These are phyloP conservation scores for Fraxinus floribunda DNA, from an alignment of 305 asterid species.

Conservation along the genomic window DNA sequence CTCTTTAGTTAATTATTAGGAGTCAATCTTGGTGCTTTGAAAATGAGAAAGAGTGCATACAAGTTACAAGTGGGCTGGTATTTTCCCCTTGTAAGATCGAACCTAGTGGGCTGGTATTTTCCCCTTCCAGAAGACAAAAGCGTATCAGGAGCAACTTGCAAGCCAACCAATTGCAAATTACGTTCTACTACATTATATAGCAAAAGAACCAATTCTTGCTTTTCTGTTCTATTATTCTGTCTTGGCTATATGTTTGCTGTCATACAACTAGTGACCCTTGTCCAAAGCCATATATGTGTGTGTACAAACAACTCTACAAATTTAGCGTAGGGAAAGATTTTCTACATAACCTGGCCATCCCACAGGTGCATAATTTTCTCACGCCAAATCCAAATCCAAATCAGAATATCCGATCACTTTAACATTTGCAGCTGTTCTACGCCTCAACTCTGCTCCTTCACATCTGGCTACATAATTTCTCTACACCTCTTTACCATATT, in stretches of 20 bases:
- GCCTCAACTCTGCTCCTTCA: neutral
- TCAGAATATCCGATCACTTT: neutral
- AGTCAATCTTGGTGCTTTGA: neutral
- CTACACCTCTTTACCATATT: neutral
- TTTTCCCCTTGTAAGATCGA: neutral
- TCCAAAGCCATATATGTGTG: neutral
- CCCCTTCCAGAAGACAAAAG: neutral
- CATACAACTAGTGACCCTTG: neutral
- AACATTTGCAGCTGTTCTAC: neutral
- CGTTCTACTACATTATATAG: neutral
- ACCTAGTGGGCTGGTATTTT: neutral
- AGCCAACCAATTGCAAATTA: neutral
- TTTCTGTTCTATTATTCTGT: neutral
- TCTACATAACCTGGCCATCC: neutral
- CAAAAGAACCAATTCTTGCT: neutral
- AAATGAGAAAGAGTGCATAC: neutral
- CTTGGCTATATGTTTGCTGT: neutral
- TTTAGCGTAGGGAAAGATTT: neutral
- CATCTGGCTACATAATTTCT: neutral
- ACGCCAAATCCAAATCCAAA: neutral
- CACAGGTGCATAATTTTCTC: neutral
- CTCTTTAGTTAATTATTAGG: constrained; percentile 7
- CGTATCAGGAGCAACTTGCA: neutral
- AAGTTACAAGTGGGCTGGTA: neutral
- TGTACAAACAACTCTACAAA: neutral